These are phyloP conservation scores for Boletus sp. DNA, from an alignment of 768 basidiomycete species.

Conservation along the genomic window DNA sequence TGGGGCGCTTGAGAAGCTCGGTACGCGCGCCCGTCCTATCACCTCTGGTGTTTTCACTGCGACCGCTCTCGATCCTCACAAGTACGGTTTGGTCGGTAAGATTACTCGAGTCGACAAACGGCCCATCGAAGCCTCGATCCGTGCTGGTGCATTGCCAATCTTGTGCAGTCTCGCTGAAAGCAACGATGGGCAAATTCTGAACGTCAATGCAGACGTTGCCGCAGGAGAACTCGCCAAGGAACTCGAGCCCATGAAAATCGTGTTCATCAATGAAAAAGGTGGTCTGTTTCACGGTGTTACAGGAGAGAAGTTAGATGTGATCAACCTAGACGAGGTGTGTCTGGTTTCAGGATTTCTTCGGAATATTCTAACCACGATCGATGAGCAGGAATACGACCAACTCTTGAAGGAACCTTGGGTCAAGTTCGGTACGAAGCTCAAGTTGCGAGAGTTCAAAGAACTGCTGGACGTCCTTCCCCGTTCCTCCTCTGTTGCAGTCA, in stretches of 20 bases:
- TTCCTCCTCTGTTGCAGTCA: constrained; percentile 97
- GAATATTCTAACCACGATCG: not conserved
- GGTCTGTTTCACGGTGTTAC: constrained; percentile 97
- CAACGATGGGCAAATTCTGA: constrained; percentile 94
- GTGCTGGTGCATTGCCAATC: constrained; percentile 94
- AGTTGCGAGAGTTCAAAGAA: constrained; percentile 98
- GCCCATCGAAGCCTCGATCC: constrained; percentile 94
- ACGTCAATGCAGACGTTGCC: constrained; percentile 98
- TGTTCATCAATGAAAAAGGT: constrained; percentile 97
- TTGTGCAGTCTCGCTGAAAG: constrained; percentile 93
- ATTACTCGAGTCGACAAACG: constrained; percentile 94
- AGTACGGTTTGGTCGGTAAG: constrained; percentile 95
- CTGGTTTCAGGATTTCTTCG: not conserved
- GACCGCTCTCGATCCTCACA: constrained; percentile 90
- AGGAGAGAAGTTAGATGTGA: constrained; percentile 91
- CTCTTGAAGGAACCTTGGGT: constrained; percentile 99
- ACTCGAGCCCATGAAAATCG: constrained; percentile 97
- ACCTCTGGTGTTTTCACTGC: constrained; percentile 98
- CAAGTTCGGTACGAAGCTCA: constrained; percentile 98
- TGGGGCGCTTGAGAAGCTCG: constrained; percentile 86
- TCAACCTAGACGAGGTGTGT: constrained; percentile 91
- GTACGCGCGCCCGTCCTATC: constrained; percentile 95
- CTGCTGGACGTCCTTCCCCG: constrained; percentile 97
- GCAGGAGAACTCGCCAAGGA: constrained; percentile 98
- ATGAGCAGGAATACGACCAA: constrained; percentile 79